Base-by-base conservation (phyloP, 495 filamentous ascomycete genomes). In the Podospora sp. region DNA sequence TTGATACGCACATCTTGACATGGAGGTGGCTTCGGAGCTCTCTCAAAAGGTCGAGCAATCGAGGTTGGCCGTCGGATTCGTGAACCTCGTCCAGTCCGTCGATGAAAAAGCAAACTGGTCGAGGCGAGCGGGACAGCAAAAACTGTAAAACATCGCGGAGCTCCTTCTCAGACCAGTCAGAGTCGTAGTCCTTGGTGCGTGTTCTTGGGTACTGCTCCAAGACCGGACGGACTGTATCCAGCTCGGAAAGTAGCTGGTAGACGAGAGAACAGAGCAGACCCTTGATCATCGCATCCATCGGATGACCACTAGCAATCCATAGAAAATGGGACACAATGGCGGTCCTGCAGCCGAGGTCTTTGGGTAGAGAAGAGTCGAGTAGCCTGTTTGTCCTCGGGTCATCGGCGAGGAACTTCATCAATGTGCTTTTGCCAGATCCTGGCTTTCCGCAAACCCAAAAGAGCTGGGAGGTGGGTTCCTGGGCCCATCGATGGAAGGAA, bases 351-450 rank as follows among this genome's bases (percentile, higher is more conserved):
- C 18, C 21, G 2, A 3, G 25, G 9, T 9, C 26, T 11, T 46
- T 16, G 0, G 26, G 14, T 12, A 36, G 6, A 14, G 60, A 52
- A 18, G 22, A 40, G 62, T 57, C 20, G 11, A 65, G 63, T 6
- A 62, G 55, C 6, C 62, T 9, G 3, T 33, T 16, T 0, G 63
- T 65, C 40, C 16, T 33, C 25, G 40, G 11, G 33, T 58, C 16
- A 16, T 7, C 29, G 11, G 49, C 57, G n/a, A 69, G 16, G 21
- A 62, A 63, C 59, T 69, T 66, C 63, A 69, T 69, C 7, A 69
- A 20, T 0, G 68, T 69, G 60, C 63, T 66, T n/a, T 69, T 69
- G 11, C 68, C 68, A 1, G 68, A 69, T 0, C 68, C 68, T 6
- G 63, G 58, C 50, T 69, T 69, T 2, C 68, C 68, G 27, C 29